Percentiles rank a stretch among this genome's conserved stretches.
Conservation (phyloP, 2,329 filamentous ascomycete genomes). For the Cytospora chrysosperma region DNA sequence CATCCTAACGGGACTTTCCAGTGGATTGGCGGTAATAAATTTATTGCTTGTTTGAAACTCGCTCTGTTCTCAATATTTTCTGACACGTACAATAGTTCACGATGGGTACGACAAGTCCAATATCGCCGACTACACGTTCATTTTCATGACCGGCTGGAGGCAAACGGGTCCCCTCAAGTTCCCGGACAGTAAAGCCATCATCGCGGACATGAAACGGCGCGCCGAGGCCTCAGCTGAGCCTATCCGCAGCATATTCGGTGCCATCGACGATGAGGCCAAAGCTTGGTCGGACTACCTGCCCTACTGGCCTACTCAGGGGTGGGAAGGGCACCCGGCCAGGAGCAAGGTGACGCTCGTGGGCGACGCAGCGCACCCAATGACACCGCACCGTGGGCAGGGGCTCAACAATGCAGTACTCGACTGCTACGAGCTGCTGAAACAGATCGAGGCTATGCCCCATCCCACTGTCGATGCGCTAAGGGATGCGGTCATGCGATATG, state of each 20-base stretch:
- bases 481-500: not conserved
- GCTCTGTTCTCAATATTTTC: not conserved
- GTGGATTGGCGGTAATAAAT: conserved; percentile 26
- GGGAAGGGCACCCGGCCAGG: conserved; percentile 21
- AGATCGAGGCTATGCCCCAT: conserved; percentile 27
- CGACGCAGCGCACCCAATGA: conserved; percentile 27
- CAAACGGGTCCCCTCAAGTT: not conserved
- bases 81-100: not conserved
- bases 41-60: not conserved
- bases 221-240: conserved; percentile 16
- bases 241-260: conserved; percentile 14
- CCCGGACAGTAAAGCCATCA: conserved; percentile 3
- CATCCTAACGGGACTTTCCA: conserved; percentile 24
- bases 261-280: conserved; percentile 14
- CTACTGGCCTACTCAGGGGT: conserved; percentile 26
- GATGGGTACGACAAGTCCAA: not conserved
- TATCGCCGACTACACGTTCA: conserved; percentile 15
- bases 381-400: conserved; percentile 25
- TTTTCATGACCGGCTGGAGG: conserved; percentile 25
- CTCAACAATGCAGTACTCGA: conserved; percentile 25
- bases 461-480: conserved; percentile 23
- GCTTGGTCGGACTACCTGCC: conserved; percentile 21
- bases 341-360: conserved; percentile 24
- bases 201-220: conserved; percentile 12
- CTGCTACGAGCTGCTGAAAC: not conserved